Conservation (phyloP, 2,329 filamentous ascomycete species). For the Metarhizium album region DNA sequence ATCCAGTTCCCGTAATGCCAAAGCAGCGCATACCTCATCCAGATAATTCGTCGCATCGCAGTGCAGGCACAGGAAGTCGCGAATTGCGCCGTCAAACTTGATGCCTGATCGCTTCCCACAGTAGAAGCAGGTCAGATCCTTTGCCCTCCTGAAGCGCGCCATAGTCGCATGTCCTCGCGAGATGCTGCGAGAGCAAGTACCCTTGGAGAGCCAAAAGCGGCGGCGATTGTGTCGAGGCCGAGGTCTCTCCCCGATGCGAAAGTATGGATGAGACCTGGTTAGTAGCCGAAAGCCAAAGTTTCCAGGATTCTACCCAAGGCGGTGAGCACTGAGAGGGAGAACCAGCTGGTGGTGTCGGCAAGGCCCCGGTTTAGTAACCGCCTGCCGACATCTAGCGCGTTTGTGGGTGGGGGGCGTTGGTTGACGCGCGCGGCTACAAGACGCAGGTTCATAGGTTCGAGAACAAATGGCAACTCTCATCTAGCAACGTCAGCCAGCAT, state of each 20-base stretch:
- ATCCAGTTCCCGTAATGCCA: neutral
- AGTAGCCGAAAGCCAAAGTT: neutral
- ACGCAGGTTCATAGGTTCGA: too few relatives aligned
- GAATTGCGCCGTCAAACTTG: constrained; percentile 44
- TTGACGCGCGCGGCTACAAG: too few relatives aligned
- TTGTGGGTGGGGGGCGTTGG: too few relatives aligned
- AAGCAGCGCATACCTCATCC: constrained; percentile 53
- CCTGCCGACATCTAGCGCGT: too few relatives aligned
- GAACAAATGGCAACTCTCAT: too few relatives aligned
- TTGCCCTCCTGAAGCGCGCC: constrained; percentile 30
- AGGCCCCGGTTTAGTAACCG: neutral
- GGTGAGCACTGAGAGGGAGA: neutral
- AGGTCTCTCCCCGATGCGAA: too few relatives aligned
- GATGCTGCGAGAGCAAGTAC: constrained; percentile 4
- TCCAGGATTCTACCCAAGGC: constrained; percentile 9
- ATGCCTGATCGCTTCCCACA: constrained; percentile 60
- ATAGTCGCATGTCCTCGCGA: constrained; percentile 21
- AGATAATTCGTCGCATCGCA: constrained; percentile 87
- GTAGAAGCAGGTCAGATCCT: constrained; percentile 65
- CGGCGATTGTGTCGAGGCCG: too few relatives aligned
- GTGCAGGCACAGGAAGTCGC: constrained; percentile 60
- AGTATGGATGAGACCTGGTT: too few relatives aligned
- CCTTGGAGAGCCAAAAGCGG: neutral
- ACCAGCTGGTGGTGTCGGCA: neutral
- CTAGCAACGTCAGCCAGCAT: too few relatives aligned